Conservation (phyloP, 148 eudicot species). For the Camellia sinensis region DNA sequence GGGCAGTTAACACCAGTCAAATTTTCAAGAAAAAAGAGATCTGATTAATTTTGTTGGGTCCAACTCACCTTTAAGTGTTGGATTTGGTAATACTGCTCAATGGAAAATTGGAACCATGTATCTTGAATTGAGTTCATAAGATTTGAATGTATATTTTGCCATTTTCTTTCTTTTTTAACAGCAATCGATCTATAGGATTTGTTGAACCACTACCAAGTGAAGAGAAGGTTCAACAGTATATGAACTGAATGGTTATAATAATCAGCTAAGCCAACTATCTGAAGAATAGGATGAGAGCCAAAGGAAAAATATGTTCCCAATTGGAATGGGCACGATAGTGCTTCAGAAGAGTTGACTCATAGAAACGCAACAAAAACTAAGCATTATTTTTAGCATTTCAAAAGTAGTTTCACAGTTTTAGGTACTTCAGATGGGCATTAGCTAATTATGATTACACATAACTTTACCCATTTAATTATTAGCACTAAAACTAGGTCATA, state of each 20-base stretch:
- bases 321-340: background rate
- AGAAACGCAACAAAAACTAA: background rate
- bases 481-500: background rate
- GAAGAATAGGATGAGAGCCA: background rate
- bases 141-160: background rate
- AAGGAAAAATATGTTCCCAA: background rate
- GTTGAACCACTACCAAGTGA: too few species aligned
- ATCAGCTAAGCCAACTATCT: background rate
- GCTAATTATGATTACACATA: background rate
- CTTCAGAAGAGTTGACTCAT: background rate
- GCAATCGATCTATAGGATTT: background rate
- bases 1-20: background rate
- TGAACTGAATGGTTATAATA: background rate
- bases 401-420: background rate
- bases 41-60: too few species aligned
- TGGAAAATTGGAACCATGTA: too few species aligned
- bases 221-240: background rate
- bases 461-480: background rate
- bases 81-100: background rate
- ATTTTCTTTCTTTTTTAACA: background rate
- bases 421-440: background rate
- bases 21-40: background rate
- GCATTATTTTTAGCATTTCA: background rate
- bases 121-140: too few species aligned
- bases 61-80: background rate